phyloP scores from a whole-genome alignment of 768 basidiomycete species.

The Suillus discolor region DNA sequence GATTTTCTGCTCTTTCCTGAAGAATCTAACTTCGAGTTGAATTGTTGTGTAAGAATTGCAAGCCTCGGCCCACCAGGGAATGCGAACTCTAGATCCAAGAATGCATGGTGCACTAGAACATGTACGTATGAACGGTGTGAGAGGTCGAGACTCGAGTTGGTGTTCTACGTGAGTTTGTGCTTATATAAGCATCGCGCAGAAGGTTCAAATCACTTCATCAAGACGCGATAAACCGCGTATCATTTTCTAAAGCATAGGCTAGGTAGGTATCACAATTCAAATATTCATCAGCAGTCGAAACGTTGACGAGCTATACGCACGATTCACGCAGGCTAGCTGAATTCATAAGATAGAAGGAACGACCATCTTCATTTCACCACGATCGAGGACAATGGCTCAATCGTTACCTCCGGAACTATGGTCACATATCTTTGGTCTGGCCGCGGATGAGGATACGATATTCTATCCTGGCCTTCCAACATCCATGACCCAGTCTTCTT shows the following conservation, averaged over 20 bases:
- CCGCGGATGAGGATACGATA: slow-evolving; percentile 70
- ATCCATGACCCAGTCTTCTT: slow-evolving; percentile 62
- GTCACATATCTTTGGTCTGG: slow-evolving; percentile 69
- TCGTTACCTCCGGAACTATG: slow-evolving; percentile 71
- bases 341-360: background rate
- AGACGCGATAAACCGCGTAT: background rate
- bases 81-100: background rate
- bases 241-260: background rate
- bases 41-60: background rate
- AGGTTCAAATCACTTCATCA: background rate
- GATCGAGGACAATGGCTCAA: slow-evolving; percentile 23
- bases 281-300: background rate
- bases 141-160: no score
- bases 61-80: background rate
- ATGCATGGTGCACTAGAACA: background rate
- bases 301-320: background rate
- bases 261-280: background rate
- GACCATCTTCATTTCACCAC: background rate
- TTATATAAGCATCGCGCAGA: background rate
- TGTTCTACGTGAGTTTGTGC: background rate
- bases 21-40: background rate
- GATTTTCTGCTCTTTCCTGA: background rate
- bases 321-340: background rate
- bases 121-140: background rate
- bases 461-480: slow-evolving; percentile 64